Evolutionary conservation across 371 early-diverging fungal genomes (phyloP).

Genomic region (Sporodiniella umbellata): DNA sequence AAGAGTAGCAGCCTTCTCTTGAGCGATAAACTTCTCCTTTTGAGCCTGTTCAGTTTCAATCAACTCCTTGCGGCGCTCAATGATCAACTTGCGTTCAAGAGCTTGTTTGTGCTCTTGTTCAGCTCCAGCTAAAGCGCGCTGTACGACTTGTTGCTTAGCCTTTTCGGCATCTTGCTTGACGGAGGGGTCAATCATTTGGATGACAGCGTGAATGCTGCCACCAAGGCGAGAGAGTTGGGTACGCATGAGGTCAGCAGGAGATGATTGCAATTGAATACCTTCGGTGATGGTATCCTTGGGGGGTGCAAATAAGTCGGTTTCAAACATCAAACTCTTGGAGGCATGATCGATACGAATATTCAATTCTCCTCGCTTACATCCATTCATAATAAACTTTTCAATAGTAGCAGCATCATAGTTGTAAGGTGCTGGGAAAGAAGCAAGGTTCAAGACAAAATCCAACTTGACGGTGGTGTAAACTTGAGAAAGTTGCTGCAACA

Average conservation of each 20-base stretch:
- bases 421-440: conserved; percentile 84
- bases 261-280: conserved; percentile 83
- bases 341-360: conserved; percentile 93
- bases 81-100: conserved; percentile 75
- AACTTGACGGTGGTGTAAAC: conserved; percentile 96
- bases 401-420: conserved; percentile 83
- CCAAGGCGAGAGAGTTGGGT: conserved; percentile 77
- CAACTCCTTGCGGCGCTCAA: conserved; percentile 92
- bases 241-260: conserved; percentile 87
- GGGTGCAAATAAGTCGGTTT: conserved; percentile 79
- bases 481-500: conserved; percentile 95
- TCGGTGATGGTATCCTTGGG: conserved; percentile 70
- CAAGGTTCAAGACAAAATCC: conserved; percentile 85
- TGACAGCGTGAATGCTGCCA: conserved; percentile 77
- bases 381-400: conserved; percentile 97
- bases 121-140: conserved; percentile 63
- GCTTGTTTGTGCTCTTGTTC: conserved; percentile 83
- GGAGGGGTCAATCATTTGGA: conserved; percentile 82
- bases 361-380: conserved; percentile 93
- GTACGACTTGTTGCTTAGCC: conserved; percentile 61
- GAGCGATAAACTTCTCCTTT: conserved; percentile 79
- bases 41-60: conserved; percentile 77
- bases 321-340: conserved; percentile 87
- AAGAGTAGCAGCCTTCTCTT: conserved; percentile 65
- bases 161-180: conserved; percentile 61